Base-by-base conservation (phyloP, 495 filamentous ascomycete species). In the Letharia columbiana region DNA sequence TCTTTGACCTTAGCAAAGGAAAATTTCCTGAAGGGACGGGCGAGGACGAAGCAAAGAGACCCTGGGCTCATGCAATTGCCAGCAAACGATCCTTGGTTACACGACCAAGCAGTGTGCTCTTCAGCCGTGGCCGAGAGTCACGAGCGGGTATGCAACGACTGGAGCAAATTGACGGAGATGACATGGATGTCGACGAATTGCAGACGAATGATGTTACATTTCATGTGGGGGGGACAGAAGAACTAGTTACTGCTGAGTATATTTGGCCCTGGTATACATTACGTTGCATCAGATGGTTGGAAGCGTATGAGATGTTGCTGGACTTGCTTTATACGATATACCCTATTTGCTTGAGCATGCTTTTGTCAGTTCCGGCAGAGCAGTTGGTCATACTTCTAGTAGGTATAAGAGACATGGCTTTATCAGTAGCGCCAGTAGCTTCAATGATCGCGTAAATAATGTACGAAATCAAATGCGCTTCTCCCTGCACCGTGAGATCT, bases 131-230 rank as follows among this genome's bases (percentile, higher is more conserved):
- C 37, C 54, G 59, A 11, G 42, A 54, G 23, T 59, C 71, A 40
- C 58, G 45, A 40, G 44, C 66, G 20, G 62, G 49, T 12, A 63
- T 63, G 40, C 60, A 62, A 33, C 49, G 64, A 54, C 44, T 67
- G 50, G 57, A 31, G 5, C 58, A 59, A 28, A 35, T 54, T 13
- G 67, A 67, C n/a, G 41, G 61, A 33, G 64, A 61, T 31, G 64
- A 68, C 41, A 72, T 70, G 68, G 72, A 75, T 54, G 70, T 71
- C 45, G 74, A 76, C 58, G 73, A 75, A 54, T 68, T 75, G 56
- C 72, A 75, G 44, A 64, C 50, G 52, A 60, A 73, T 57, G n/a
- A 65, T 31, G 35, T 64, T 57, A 62, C 62, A 18, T 72, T 73
- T 57, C 63, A 66, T 17, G 67, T 67, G 20, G 62, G 67, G 67